These are phyloP conservation scores for Mimosa pudica DNA, from an alignment of 306 rosid genomes.

Conservation along the genomic window DNA sequence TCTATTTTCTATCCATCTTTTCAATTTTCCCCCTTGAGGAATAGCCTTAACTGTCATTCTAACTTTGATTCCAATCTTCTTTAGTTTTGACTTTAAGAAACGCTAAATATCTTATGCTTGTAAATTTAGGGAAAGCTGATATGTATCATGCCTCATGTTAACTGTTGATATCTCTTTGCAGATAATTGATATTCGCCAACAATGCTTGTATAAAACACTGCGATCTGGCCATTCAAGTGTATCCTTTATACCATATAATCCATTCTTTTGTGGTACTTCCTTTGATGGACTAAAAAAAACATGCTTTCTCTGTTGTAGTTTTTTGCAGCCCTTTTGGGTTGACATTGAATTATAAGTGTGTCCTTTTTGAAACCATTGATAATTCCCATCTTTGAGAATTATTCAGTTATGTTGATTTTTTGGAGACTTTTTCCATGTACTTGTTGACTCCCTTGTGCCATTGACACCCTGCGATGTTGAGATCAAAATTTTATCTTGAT, in stretches of 20 bases:
- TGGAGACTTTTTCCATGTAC: neutral
- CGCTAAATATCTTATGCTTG: constrained; percentile 14
- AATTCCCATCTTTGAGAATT: neutral
- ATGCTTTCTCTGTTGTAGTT: neutral
- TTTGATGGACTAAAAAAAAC: constrained; percentile 19
- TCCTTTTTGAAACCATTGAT: neutral
- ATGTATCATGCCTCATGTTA: constrained; percentile 18
- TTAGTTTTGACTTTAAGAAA: constrained; percentile 23
- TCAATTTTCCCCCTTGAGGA: constrained; percentile 10
- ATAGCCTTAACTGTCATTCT: constrained; percentile 9
- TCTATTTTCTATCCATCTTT: constrained; percentile 22
- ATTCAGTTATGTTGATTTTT: neutral
- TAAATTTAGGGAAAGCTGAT: constrained; percentile 15
- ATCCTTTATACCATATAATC: constrained; percentile 47
- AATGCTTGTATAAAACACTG: constrained; percentile 81
- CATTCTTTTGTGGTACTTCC: constrained; percentile 24
- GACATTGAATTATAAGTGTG: neutral
- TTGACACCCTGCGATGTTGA: neutral
- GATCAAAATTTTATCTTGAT: neutral
- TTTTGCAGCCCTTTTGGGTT: neutral
- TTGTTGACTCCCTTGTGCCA: neutral
- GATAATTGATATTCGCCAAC: constrained; percentile 84
- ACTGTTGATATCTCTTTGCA: constrained; percentile 53
- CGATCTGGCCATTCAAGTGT: constrained; percentile 89
- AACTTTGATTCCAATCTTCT: neutral